These are phyloP conservation scores for Leccinum subgranulosum DNA, from an alignment of 768 basidiomycete species.

Conservation along the genomic window DNA sequence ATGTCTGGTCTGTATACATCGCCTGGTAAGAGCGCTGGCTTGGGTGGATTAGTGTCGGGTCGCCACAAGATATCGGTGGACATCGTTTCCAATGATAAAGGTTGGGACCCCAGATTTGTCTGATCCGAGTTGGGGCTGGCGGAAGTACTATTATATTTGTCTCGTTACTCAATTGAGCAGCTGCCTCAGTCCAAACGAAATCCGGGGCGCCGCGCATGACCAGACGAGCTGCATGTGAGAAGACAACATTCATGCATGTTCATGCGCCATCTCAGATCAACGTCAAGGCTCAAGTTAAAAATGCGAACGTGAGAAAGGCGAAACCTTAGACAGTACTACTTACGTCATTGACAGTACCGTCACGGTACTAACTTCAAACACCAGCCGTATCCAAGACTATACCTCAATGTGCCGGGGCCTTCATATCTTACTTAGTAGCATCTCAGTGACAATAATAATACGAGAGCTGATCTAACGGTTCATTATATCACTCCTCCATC, in stretches of 20 bases:
- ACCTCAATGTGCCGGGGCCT: background rate
- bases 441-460: background rate
- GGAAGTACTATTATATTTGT: background rate
- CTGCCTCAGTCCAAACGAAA: background rate
- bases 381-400: too few species aligned
- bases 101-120: background rate
- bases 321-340: too few species aligned
- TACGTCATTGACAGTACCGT: too few species aligned
- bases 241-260: too few species aligned
- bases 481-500: too few species aligned
- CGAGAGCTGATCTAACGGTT: background rate
- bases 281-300: too few species aligned
- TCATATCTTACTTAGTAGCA: background rate
- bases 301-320: background rate
- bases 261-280: too few species aligned
- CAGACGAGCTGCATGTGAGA: too few species aligned
- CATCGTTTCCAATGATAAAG: conserved; percentile 9
- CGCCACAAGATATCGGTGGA: conserved; percentile 37
- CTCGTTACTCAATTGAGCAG: background rate
- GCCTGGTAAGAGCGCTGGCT: conserved; percentile 25
- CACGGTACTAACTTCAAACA: too few species aligned
- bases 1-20: conserved; percentile 56
- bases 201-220: background rate
- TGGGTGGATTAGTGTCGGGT: conserved; percentile 29
- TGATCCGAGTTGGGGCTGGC: background rate